Evolutionary conservation across 345 rosid species (phyloP), one percentile per base, ranked within the genome.

Genomic region (Syzygium aqueum): DNA sequence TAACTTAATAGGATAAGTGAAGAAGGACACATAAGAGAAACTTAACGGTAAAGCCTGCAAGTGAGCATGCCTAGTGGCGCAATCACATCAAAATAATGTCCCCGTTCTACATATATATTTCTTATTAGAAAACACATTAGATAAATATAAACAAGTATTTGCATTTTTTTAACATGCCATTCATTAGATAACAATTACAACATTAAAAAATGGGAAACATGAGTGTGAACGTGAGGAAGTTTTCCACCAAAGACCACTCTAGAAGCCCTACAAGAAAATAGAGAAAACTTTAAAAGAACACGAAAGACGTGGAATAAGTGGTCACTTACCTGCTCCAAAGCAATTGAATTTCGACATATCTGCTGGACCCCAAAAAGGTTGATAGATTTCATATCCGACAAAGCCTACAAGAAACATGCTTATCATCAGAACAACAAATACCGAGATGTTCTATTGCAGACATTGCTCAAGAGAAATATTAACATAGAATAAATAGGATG

Each of bases 331-430:
- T 96, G 99, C 88, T 98, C 99, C 92, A 97, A 85, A 51, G 99
- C 99, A 87, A 97, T 96, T 82, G 99, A 93, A 92, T 97, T 97
- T 78, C 99, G 95, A 88, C 99, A 96, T 87, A 97, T 96, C 92
- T 95, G 99, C 88, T 97, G 99, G 91, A 96, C 99, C 89, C 99
- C 99, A n/a, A 97, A 97, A 87, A 97, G 97, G 90, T 96, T 97
- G 90, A 96, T 90, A 56, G 95, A 92, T 85, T 94, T 96, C 95
- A 97, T 91, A 89, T 94, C 95, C 22, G 94, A 97, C 91, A 98
- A 92, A 88, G 96, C 98, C 99, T 98, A 89, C 54, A 84, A 53
- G 89, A 86, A 65, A 91, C 87, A 88, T 83, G 49, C 15, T 52
- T 84, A 84, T 23, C 59, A 85, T 40, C 15, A 59, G 27, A 65